Evolutionary conservation across 495 filamentous ascomycete genomes (phyloP).

Genomic region (Parmelia sp.): DNA sequence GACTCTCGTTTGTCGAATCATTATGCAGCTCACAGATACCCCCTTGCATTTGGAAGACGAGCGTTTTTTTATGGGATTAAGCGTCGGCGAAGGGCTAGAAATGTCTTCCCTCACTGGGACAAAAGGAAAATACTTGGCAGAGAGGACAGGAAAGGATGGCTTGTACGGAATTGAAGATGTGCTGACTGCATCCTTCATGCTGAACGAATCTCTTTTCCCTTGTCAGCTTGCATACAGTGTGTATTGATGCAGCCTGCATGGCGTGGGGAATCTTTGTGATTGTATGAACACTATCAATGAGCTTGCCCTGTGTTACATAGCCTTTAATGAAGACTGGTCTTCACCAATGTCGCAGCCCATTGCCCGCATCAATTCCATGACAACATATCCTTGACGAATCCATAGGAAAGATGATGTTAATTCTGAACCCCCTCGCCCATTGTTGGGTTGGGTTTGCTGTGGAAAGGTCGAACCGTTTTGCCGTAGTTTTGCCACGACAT

Average conservation of each 20-base stretch:
- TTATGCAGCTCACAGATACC: conserved; percentile 24
- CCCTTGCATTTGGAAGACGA: conserved; percentile 14
- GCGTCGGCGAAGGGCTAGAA: conserved; percentile 21
- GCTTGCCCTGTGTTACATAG: conserved; percentile 7
- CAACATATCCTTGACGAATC: too few relatives aligned
- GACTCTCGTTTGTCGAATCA: conserved; percentile 13
- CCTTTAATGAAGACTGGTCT: conserved; percentile 19
- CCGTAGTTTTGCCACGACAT: conserved; percentile 8
- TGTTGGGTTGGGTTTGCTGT: not conserved
- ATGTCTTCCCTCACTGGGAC: conserved; percentile 23
- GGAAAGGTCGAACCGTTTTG: not conserved
- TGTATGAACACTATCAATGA: conserved; percentile 11
- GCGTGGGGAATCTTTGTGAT: conserved; percentile 13
- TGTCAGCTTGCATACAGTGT: conserved; percentile 1
- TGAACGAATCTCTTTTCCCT: conserved; percentile 20
- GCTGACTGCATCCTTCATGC: conserved; percentile 4
- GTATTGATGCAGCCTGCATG: conserved; percentile 16
- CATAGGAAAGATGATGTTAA: too few relatives aligned
- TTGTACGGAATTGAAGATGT: not conserved
- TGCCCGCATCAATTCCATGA: not conserved
- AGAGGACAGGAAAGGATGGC: not conserved
- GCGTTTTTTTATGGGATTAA: conserved; percentile 14
- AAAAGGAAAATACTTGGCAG: conserved; percentile 12
- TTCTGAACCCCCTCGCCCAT: too few relatives aligned
- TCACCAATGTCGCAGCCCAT: not conserved